phyloP scores from a whole-genome alignment of 371 early-diverging fungal genomes.

The Apophysomyces ossiformis region DNA sequence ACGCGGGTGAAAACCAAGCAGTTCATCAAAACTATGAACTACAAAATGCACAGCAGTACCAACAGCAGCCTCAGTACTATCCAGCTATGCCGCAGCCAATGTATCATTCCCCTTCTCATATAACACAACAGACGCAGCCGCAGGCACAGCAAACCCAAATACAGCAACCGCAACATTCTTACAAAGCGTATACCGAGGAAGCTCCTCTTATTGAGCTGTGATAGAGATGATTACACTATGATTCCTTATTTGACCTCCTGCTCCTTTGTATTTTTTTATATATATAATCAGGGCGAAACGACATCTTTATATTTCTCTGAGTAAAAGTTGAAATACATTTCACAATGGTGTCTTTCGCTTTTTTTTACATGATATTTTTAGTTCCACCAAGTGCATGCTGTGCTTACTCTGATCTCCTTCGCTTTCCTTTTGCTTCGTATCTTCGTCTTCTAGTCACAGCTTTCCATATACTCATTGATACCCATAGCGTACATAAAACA shows the following conservation, averaged over 20 bases:
- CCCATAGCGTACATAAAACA: constrained; percentile 38
- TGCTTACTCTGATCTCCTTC: constrained; percentile 49
- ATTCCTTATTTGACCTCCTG: neutral
- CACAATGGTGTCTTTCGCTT: neutral
- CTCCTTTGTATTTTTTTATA: neutral
- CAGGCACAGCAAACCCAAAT: constrained; percentile 13
- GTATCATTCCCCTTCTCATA: constrained; percentile 19
- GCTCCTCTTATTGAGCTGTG: constrained; percentile 62
- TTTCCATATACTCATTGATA: constrained; percentile 24
- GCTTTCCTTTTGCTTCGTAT: constrained; percentile 53
- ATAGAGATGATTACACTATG: neutral
- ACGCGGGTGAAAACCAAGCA: constrained; percentile 15
- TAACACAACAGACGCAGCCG: constrained; percentile 14
- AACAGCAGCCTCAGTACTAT: neutral
- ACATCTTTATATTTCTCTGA: neutral
- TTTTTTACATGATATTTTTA: neutral
- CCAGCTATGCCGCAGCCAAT: constrained; percentile 7
- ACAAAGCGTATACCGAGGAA: constrained; percentile 47
- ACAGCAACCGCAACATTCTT: constrained; percentile 15
- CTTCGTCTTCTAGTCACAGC: constrained; percentile 37
- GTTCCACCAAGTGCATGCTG: neutral
- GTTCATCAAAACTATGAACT: constrained; percentile 10
- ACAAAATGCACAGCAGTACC: constrained; percentile 1
- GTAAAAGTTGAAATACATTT: neutral
- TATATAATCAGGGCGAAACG: neutral